These are phyloP conservation scores for Chamaenerion angustifolium DNA, from an alignment of 345 rosid species.

Conservation along the genomic window DNA sequence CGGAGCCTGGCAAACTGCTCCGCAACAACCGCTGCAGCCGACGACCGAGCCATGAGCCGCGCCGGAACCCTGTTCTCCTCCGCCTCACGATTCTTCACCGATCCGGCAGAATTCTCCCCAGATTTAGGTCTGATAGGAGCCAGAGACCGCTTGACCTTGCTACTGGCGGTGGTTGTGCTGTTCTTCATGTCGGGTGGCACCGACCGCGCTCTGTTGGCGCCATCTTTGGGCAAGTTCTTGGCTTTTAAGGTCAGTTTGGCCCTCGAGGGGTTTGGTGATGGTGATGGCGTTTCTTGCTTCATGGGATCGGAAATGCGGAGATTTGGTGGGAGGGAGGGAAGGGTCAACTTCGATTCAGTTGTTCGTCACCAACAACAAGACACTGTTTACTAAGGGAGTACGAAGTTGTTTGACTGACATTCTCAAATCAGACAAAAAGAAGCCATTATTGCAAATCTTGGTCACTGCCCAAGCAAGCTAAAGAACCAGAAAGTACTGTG, in stretches of 20 bases:
- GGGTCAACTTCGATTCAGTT: too few relatives aligned
- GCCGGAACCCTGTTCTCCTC: constrained; percentile 10
- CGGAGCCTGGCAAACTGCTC: constrained; percentile 50
- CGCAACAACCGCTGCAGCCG: constrained; percentile 17
- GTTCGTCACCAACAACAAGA: too few relatives aligned
- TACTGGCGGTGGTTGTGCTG: constrained; percentile 3
- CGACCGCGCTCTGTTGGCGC: constrained; percentile 24
- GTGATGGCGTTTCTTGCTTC: constrained; percentile 16
- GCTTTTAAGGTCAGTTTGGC: constrained; percentile 26
- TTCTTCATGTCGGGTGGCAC: constrained; percentile 25
- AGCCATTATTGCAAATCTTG: constrained; percentile 8
- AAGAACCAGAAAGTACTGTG: neutral
- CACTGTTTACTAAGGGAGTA: too few relatives aligned
- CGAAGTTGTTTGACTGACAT: constrained; percentile 4
- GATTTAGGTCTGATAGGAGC: constrained; percentile 27
- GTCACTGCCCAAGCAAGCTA: neutral
- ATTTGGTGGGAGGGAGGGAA: too few relatives aligned
- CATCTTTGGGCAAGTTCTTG: constrained; percentile 18
- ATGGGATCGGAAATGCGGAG: constrained; percentile 4
- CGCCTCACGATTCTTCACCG: constrained; percentile 19
- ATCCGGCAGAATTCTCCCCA: constrained; percentile 24
- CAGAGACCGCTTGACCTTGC: constrained; percentile 27
- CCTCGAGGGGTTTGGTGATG: constrained; percentile 23
- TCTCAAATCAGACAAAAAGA: constrained; percentile 6
- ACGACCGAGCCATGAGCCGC: constrained; percentile 22